These are phyloP conservation scores for Trypethelium eluteriae DNA, from an alignment of 495 filamentous ascomycete genomes.

Conservation along the genomic window DNA sequence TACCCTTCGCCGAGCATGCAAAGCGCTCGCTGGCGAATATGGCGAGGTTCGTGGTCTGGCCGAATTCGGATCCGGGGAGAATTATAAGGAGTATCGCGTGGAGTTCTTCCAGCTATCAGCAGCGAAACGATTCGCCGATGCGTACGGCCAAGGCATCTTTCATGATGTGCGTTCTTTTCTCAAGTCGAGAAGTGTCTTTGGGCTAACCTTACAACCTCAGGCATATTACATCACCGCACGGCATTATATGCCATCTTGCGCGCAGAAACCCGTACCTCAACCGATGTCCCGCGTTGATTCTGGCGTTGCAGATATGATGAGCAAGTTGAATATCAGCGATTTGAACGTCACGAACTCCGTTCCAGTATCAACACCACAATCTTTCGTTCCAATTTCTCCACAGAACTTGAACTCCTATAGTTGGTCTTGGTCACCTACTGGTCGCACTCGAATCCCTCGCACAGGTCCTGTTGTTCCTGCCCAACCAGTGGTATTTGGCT, in stretches of 20 bases:
- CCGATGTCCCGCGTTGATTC: conserved; percentile 2
- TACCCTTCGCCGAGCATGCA: neutral
- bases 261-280: neutral
- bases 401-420: neutral
- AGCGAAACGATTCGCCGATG: conserved; percentile 15
- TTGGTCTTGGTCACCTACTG: conserved; percentile 18
- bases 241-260: neutral
- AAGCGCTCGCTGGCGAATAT: conserved; percentile 13
- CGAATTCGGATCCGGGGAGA: neutral
- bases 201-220: neutral
- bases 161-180: neutral
- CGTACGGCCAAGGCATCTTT: neutral
- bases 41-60: conserved; percentile 18
- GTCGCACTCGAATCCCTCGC: conserved; percentile 15
- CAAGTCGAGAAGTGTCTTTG: neutral
- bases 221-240: neutral
- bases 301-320: conserved; percentile 6
- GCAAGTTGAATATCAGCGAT: neutral
- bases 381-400: neutral
- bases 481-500: neutral
- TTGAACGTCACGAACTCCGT: neutral
- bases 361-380: neutral
- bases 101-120: conserved; percentile 23
- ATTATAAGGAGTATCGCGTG: conserved; percentile 18
- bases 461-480: neutral